Base-by-base conservation (phyloP, 139 green algal genomes). In the Penium margaritaceum region DNA sequence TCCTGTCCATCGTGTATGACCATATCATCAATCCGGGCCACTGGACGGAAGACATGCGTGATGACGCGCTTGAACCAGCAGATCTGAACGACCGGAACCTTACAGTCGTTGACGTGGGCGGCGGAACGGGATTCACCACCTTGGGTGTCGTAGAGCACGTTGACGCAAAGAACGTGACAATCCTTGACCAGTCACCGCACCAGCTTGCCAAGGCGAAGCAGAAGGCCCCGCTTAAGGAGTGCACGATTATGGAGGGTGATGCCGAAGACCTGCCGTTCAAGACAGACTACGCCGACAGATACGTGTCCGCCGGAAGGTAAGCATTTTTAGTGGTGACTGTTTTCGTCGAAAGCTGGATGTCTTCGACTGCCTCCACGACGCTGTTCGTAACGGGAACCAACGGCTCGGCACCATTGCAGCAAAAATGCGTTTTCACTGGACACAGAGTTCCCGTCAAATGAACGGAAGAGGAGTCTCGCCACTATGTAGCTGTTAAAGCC, bases 181-280 rank as follows among this genome's bases (percentile, higher is more conserved):
- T 97, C 2, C 84, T 97, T 5, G 92, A 97, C 78, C 92, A 95
- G 85, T 1, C 91, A 88, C 92, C 92, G 0, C 89, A 96, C 72
- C 91, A 97, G 84, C 86, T 97, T 47, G 88, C 75, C 19, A 97
- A 97, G 83, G 92, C 92, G 1, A 86, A 81, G 47, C 70, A 75
- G 1, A 97, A 97, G 87, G 63, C 83, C 1, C 84, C 88, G n/a
- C 86, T 97, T 35, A 75, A 95, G 71, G 87, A 86, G 0, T 84
- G 94, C 53, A 96, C 87, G n/a, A 94, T 96, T 53, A 19, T 95
- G 33, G 91, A 97, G 83, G 92, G 92, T 15, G 92, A 97, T 78
- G 92, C 92, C 6, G 91, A 96, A 79, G 89, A 96, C 83, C 81
- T 97, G 62, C 92, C 91, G 4, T 93, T 96, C 68, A 37, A 82